A percentile compares a stretch with the other conserved stretches of the same genome.
phyloP scores from a whole-genome alignment of 495 filamentous ascomycete genomes.

The Penicillium pancosmium region DNA sequence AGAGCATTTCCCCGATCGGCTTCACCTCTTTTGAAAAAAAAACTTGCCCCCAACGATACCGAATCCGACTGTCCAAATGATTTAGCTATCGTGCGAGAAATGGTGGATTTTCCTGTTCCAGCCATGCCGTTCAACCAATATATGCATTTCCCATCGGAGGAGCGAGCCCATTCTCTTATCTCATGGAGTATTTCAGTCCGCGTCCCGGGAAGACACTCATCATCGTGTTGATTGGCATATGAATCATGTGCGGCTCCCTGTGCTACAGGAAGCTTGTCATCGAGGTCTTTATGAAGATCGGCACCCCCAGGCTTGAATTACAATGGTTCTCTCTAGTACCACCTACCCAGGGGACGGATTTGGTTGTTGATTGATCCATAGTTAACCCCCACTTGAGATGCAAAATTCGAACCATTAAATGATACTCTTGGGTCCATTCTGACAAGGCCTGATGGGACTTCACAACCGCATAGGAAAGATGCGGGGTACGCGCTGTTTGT shows the following conservation, averaged over 20 bases:
- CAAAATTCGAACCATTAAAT: conserved; percentile 2
- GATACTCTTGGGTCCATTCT: background rate
- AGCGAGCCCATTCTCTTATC: background rate
- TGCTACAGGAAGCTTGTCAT: background rate
- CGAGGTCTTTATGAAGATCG: background rate
- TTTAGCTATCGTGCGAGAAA: conserved; percentile 29
- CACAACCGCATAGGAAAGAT: too few species aligned
- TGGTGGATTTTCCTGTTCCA: conserved; percentile 47
- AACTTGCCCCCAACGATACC: conserved; percentile 34
- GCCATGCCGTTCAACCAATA: conserved; percentile 47
- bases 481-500: too few species aligned
- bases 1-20: conserved; percentile 40
- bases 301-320: too few species aligned
- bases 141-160: conserved; percentile 23
- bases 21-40: conserved; percentile 56
- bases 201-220: conserved; percentile 9
- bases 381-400: conserved; percentile 1
- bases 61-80: conserved; percentile 3
- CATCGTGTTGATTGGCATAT: conserved; percentile 7
- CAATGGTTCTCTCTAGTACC: background rate
- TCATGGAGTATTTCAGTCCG: conserved; percentile 1
- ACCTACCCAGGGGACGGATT: background rate
- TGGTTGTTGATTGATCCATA: background rate
- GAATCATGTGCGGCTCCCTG: conserved; percentile 6
- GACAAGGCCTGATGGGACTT: too few species aligned